Evolutionary conservation across 805 yeast genomes (phyloP).

Genomic region (Myxozyma udenii): DNA sequence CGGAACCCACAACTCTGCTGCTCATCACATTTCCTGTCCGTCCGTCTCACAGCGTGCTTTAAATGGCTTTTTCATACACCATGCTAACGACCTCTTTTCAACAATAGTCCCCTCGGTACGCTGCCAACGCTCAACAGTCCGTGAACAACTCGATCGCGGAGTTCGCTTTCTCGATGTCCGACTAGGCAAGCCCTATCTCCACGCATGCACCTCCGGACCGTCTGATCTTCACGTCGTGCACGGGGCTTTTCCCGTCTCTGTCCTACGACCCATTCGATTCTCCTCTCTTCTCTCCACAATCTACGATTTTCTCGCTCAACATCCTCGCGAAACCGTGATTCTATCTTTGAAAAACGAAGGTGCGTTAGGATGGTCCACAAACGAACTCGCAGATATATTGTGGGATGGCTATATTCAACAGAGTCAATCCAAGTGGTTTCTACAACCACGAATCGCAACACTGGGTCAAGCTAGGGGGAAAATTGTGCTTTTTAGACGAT

Average conservation of each 20-base stretch:
- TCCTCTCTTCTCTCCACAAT: conserved; percentile 54
- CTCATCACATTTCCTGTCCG: conserved; percentile 55
- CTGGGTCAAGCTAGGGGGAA: conserved; percentile 66
- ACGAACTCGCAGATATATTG: conserved; percentile 60
- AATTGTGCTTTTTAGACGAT: conserved; percentile 63
- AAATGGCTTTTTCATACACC: background rate
- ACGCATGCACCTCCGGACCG: conserved; percentile 39
- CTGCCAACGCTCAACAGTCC: conserved; percentile 63
- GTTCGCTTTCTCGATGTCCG: conserved; percentile 73
- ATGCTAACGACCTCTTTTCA: background rate
- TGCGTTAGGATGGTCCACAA: conserved; percentile 59
- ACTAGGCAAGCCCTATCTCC: conserved; percentile 56
- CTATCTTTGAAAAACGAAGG: conserved; percentile 76
- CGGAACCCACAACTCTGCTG: conserved; percentile 84
- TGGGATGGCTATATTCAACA: conserved; percentile 56
- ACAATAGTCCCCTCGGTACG: conserved; percentile 60
- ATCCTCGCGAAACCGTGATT: conserved; percentile 59
- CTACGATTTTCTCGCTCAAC: conserved; percentile 52
- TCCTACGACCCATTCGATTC: conserved; percentile 56
- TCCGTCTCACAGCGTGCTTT: too few species aligned
- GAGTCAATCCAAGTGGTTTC: conserved; percentile 57
- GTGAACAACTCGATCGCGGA: conserved; percentile 65
- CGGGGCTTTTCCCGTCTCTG: conserved; percentile 70
- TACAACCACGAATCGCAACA: conserved; percentile 54
- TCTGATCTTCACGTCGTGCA: conserved; percentile 62